Evolutionary conservation across 257 asterid genomes (phyloP).

Genomic region (Primulina huaijiensis): DNA sequence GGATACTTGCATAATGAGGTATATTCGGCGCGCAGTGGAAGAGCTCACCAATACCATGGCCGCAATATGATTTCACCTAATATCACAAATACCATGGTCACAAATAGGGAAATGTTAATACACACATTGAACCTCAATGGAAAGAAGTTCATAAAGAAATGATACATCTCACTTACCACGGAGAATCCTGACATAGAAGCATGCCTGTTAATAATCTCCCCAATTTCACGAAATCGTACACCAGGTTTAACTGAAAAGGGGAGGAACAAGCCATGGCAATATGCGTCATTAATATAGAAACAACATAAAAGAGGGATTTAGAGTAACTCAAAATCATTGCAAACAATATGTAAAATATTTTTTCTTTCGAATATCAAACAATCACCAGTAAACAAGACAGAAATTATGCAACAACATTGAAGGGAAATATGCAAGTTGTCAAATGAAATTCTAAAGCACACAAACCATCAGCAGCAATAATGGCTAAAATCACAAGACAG

Average conservation of each 20-base stretch:
- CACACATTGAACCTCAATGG: background rate
- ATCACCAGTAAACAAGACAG: background rate
- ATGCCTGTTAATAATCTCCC: slow-evolving; percentile 85
- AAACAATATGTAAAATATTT: background rate
- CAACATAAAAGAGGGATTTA: background rate
- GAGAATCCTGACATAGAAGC: slow-evolving; percentile 91
- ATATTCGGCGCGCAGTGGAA: slow-evolving; percentile 97
- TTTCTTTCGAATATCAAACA: background rate
- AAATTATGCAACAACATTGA: background rate
- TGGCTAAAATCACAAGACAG: background rate
- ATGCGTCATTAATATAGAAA: background rate
- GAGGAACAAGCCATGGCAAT: slow-evolving; percentile 12
- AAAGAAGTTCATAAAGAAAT: slow-evolving; percentile 1
- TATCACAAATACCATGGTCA: slow-evolving; percentile 15
- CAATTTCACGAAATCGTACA: slow-evolving; percentile 86
- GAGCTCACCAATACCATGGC: slow-evolving; percentile 98
- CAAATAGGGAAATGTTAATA: slow-evolving; percentile 6
- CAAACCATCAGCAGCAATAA: background rate
- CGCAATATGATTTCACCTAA: slow-evolving; percentile 84
- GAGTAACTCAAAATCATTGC: slow-evolving; percentile 1
- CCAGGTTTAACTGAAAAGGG: slow-evolving; percentile 82
- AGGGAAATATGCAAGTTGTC: background rate
- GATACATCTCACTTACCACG: slow-evolving; percentile 51
- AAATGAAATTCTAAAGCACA: background rate
- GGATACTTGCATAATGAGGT: slow-evolving; percentile 99